Conservation (phyloP, 2,329 filamentous ascomycete genomes). For the Aspergillus sp. region DNA sequence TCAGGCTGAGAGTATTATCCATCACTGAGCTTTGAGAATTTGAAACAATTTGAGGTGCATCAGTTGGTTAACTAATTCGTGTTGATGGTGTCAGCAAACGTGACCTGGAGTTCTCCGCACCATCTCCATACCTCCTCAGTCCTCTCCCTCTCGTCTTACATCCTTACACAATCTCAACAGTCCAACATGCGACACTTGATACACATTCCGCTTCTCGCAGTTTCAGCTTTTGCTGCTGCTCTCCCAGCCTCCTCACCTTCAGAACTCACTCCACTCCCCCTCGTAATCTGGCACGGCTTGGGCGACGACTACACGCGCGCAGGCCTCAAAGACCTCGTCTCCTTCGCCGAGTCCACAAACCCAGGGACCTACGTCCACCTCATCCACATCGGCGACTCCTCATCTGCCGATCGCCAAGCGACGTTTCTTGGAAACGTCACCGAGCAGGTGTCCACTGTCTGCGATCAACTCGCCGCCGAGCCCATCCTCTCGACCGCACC, state of each 20-base stretch:
- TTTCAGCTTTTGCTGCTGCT: constrained; percentile 21
- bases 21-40: background rate
- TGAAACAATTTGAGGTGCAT: background rate
- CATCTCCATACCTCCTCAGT: background rate
- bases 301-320: constrained; percentile 68
- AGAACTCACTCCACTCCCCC: constrained; percentile 63
- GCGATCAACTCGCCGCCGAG: constrained; percentile 71
- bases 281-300: constrained; percentile 93
- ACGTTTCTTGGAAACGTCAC: constrained; percentile 92
- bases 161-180: background rate
- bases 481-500: constrained; percentile 79
- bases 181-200: constrained; percentile 3
- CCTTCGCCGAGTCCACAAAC: constrained; percentile 70
- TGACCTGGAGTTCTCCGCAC: background rate
- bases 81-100: background rate
- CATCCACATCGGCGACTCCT: constrained; percentile 68
- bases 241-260: constrained; percentile 11
- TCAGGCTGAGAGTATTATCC: background rate
- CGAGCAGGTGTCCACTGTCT: constrained; percentile 72
- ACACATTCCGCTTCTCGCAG: constrained; percentile 1
- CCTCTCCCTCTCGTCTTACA: background rate
- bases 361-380: constrained; percentile 84
- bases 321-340: constrained; percentile 69
- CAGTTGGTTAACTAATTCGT: background rate
- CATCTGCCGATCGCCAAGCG: constrained; percentile 70